Base-by-base conservation (phyloP, 306 rosid genomes). In the Casuarina cunninghamiana region DNA sequence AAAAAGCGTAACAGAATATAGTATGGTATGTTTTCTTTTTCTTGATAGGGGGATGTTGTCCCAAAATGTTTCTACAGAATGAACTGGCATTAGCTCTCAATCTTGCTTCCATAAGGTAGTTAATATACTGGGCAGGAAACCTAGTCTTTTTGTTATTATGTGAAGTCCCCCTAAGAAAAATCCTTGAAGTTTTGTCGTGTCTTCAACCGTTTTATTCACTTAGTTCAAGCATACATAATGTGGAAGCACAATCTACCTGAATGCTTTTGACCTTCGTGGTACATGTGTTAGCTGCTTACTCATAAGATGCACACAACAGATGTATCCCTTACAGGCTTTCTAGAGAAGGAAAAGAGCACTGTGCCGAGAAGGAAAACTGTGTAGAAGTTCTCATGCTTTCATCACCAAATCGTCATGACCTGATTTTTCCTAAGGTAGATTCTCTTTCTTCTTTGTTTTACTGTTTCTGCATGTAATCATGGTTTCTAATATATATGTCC, bases 341-440 rank as follows among this genome's bases (percentile, higher is more conserved):
- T 65, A 84, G 87, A 67, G 83, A 83, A 38, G 83, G 63, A 17
- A 78, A 53, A 48, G 89, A 80, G 71, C 75, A 77, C 21, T 57
- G 35, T 50, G 75, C 75, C 12, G 77, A 63, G 54, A 75, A 79
- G 13, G 88, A 79, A 82, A 83, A 76, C 71, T 77, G 73, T 75
- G 46, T 93, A 69, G 88, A 91, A 80, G 98, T 93, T 86, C 93
- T 93, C 50, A 93, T 93, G 98, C 78, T 93, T 81, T 88, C 98
- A 76, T 89, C 98, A 0, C 98, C 98, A 38, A 90, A 91, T 53
- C 98, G 97, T 4, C 79, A 85, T 6, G 98, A 93, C 75, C 86
- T 87, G 73, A 94, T 93, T 61, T 93, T 93, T 76, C 98, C 98
- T 13, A 93, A 93, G 89, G 98, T 91, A 86, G 68, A 41, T 73